These are phyloP conservation scores for Plasmodium gallinaceum DNA, from an alignment of 169 alveolate genomes.

Conservation along the genomic window DNA sequence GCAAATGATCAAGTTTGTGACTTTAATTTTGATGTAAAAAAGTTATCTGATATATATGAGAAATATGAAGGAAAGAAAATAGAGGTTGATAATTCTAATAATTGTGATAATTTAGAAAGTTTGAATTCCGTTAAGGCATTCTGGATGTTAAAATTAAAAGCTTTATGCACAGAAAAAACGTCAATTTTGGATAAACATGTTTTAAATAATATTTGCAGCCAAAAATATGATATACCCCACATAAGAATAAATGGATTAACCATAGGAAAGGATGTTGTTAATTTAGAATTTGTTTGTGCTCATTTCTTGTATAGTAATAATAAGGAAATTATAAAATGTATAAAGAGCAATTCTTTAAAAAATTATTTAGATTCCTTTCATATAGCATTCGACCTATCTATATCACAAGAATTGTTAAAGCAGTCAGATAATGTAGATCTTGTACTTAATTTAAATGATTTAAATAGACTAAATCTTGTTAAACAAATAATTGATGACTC, in stretches of 20 bases:
- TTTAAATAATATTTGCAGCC: slow-evolving; percentile 51
- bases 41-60: slow-evolving; percentile 41
- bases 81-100: neutral
- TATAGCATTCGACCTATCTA: slow-evolving; percentile 67
- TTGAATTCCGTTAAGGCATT: slow-evolving; percentile 34
- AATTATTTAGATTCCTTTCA: slow-evolving; percentile 71
- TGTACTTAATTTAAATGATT: slow-evolving; percentile 48
- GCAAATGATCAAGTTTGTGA: slow-evolving; percentile 34
- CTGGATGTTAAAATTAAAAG: slow-evolving; percentile 64
- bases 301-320: slow-evolving; percentile 72
- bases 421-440: slow-evolving; percentile 39
- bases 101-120: slow-evolving; percentile 61
- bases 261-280: slow-evolving; percentile 15
- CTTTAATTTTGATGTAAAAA: slow-evolving; percentile 21
- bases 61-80: slow-evolving; percentile 40
- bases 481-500: slow-evolving; percentile 69
- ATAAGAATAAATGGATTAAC: slow-evolving; percentile 26
- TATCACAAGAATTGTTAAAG: slow-evolving; percentile 52
- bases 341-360: slow-evolving; percentile 28
- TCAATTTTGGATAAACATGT: slow-evolving; percentile 71
- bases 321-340: slow-evolving; percentile 68
- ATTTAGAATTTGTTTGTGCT: slow-evolving; percentile 74
- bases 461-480: slow-evolving; percentile 16
- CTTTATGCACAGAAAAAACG: slow-evolving; percentile 73
- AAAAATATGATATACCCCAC: slow-evolving; percentile 33